Conservation (phyloP, 1,139 yeast species). For the Geotrichum bryndzae region DNA sequence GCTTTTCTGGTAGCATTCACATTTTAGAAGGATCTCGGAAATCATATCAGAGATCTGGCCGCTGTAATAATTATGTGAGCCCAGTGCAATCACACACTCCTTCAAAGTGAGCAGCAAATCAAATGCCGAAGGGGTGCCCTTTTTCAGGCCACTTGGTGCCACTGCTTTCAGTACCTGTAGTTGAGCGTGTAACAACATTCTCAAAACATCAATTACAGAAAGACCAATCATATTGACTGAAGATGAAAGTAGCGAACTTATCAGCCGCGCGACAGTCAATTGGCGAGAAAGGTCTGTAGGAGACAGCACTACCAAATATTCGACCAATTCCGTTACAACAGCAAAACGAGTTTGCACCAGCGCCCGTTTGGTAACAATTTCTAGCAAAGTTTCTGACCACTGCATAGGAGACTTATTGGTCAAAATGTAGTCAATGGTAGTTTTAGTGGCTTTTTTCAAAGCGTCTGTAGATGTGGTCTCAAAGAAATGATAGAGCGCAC, state of each 20-base stretch:
- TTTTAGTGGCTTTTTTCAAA: conserved; percentile 35
- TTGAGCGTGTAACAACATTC: conserved; percentile 55
- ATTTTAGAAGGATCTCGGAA: conserved; percentile 39
- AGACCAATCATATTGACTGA: conserved; percentile 83
- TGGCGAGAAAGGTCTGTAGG: conserved; percentile 39
- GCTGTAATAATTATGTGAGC: conserved; percentile 68
- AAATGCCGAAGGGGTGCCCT: conserved; percentile 11
- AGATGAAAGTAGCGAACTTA: conserved; percentile 65
- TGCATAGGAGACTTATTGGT: conserved; percentile 25
- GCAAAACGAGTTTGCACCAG: conserved; percentile 86
- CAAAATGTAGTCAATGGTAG: conserved; percentile 34
- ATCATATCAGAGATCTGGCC: conserved; percentile 79
- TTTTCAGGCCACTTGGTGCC: conserved; percentile 1
- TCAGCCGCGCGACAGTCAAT: conserved; percentile 45
- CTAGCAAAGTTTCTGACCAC: conserved; percentile 58
- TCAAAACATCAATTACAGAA: conserved; percentile 79
- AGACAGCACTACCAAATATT: conserved; percentile 27
- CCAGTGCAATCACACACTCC: conserved; percentile 52
- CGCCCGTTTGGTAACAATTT: conserved; percentile 62
- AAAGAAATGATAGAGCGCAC: conserved; percentile 36
- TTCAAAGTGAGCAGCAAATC: conserved; percentile 28
- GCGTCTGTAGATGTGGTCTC: conserved; percentile 37
- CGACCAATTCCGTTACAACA: conserved; percentile 46
- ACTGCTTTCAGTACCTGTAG: conserved; percentile 33
- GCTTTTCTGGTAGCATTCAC: neutral